Evolutionary conservation across 2,329 filamentous ascomycete species (phyloP), one percentile per base, ranked within the genome.

Genomic region (Cercospora sp.): DNA sequence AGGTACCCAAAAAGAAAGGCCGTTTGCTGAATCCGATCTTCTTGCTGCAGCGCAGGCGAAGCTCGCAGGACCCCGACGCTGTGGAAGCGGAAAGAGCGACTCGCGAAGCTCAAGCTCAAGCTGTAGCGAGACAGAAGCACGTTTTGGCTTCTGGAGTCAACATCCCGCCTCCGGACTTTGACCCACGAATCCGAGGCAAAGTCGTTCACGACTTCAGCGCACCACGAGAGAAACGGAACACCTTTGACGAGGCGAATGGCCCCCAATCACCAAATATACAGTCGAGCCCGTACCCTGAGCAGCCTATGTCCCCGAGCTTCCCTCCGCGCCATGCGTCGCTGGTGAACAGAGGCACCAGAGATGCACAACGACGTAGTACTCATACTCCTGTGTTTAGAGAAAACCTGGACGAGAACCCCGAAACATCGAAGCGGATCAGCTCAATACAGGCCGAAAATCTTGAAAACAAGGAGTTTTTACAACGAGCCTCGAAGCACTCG

Each of bases 191-290:
- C 67, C 84, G 86, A 63, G 88, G 88, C 18, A 88, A 85, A 60
- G 84, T 87, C 24, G 83, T 90, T 1, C 88, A 90, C 78, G 88
- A 90, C 73, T 90, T 90, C 76, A 89, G 87, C 60, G 86, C 85
- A 3, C 88, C 88, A 5, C 81, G 87, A 62, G 67, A 82, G 84
- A 64, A 78, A 61, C 70, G 72, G 18, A 73, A 71, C 21, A 72
- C 70, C 3, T 74, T 72, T 61, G 70, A 70, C 34, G 72, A 72
- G 61, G 65, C 61, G 30, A 68, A 71, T 53, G 63, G 68, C 63
- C 53, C 65, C 30, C 49, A 32, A 16, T 26, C 30, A 12, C 34
- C 28, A 16, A 28, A 30, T 18, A 61, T 61, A 16, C 26, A 53
- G 16, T 61, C 67, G 16, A 66, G 67, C 32, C 57, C 61, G 26